Conservation (phyloP, 2,329 filamentous ascomycete species). For the Aspergillus sp. region DNA sequence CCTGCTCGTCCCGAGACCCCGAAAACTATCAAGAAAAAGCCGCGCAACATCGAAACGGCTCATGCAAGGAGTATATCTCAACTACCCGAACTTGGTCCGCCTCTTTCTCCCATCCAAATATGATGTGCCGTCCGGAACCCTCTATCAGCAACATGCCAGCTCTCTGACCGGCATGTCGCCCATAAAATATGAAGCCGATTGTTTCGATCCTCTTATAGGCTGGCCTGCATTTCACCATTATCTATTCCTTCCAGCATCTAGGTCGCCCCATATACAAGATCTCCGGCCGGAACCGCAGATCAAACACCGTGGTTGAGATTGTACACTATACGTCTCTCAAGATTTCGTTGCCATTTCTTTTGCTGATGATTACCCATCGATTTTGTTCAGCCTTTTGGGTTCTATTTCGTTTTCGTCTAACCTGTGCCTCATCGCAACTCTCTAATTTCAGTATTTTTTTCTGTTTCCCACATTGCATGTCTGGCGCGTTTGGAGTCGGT, state of each 20-base stretch:
- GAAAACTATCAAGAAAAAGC: conserved; percentile 36
- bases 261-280: conserved; percentile 15
- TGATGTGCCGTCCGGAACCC: conserved; percentile 25
- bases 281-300: conserved; percentile 27
- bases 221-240: conserved; percentile 19
- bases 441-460: not conserved
- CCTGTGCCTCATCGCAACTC: not conserved
- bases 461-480: conserved; percentile 28
- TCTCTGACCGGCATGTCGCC: not conserved
- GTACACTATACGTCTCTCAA: conserved; percentile 11
- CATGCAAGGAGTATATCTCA: conserved; percentile 47
- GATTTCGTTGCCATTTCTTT: conserved; percentile 11
- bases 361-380: not conserved
- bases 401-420: not conserved
- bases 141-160: not conserved
- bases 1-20: conserved; percentile 36
- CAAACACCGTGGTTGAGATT: conserved; percentile 16
- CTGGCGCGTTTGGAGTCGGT: conserved; percentile 32
- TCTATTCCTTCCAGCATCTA: not conserved
- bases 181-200: not conserved
- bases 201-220: conserved; percentile 17
- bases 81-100: conserved; percentile 53
- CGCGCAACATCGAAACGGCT: conserved; percentile 39
- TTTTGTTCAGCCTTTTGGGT: not conserved
- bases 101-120: conserved; percentile 54